Conservation (phyloP, 371 early-diverging fungal species). For the Ordospora colligata region DNA sequence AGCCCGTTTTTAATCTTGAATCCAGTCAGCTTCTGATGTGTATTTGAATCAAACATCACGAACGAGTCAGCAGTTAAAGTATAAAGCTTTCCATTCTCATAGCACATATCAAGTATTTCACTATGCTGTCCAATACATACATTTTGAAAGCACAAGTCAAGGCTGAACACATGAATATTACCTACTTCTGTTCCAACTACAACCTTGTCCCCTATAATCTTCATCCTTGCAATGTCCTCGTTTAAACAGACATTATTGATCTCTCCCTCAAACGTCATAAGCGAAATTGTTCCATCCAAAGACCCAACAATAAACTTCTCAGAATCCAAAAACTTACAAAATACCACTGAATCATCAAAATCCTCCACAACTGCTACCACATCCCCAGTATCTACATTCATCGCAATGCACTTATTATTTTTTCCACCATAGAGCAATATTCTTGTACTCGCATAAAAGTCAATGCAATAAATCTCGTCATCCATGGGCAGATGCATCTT, state of each 20-base stretch:
- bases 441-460: background rate
- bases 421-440: constrained; percentile 41
- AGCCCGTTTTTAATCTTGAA: background rate
- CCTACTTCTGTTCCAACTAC: constrained; percentile 32
- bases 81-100: constrained; percentile 1
- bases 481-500: constrained; percentile 5
- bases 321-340: constrained; percentile 18
- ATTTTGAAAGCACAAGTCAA: constrained; percentile 19
- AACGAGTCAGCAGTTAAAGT: constrained; percentile 21
- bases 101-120: constrained; percentile 20
- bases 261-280: background rate
- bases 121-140: constrained; percentile 22
- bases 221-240: constrained; percentile 37
- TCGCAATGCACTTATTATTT: constrained; percentile 13
- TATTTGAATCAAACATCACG: background rate
- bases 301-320: constrained; percentile 21
- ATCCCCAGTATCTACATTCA: background rate
- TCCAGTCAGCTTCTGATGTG: background rate
- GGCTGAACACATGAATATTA: constrained; percentile 27
- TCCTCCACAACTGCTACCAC: constrained; percentile 11
- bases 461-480: constrained; percentile 39
- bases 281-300: constrained; percentile 35
- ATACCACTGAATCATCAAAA: constrained; percentile 37
- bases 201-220: constrained; percentile 9
- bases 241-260: background rate